These are phyloP conservation scores for Cucurbita pepo DNA, from an alignment of 306 rosid genomes.

Conservation along the genomic window DNA sequence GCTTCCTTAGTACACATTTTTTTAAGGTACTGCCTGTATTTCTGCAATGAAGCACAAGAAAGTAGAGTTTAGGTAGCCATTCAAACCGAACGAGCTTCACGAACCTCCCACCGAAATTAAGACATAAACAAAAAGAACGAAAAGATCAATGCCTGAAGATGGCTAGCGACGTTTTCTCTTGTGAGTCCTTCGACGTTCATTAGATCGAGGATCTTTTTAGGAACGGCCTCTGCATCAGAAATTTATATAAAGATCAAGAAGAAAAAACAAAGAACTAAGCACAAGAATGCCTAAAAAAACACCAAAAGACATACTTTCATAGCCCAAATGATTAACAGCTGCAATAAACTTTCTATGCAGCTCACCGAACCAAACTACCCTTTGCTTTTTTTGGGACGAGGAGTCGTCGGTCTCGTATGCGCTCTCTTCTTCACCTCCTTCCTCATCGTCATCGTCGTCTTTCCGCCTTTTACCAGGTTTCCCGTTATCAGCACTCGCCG, in stretches of 20 bases:
- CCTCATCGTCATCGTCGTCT: slow-evolving; percentile 38
- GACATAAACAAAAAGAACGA: not conserved
- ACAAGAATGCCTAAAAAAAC: not conserved
- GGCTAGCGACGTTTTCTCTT: slow-evolving; percentile 88
- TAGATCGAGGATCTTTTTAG: slow-evolving; percentile 70
- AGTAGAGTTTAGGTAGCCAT: not conserved
- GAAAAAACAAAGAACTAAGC: not conserved
- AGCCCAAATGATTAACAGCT: slow-evolving; percentile 50
- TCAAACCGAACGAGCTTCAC: not conserved
- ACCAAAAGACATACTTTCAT: slow-evolving; percentile 44
- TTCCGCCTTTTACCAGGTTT: slow-evolving; percentile 30
- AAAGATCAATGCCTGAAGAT: slow-evolving; percentile 49
- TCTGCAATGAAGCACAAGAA: slow-evolving; percentile 29
- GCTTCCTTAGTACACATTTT: slow-evolving; percentile 10
- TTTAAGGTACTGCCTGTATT: slow-evolving; percentile 45
- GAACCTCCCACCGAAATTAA: not conserved
- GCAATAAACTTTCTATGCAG: slow-evolving; percentile 57
- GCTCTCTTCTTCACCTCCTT: slow-evolving; percentile 37
- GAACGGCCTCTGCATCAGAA: slow-evolving; percentile 61
- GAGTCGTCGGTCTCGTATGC: slow-evolving; percentile 39
- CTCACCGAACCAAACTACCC: slow-evolving; percentile 57
- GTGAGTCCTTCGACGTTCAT: slow-evolving; percentile 82
- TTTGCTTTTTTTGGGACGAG: slow-evolving; percentile 41
- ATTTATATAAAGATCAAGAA: not conserved
- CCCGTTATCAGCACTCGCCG: slow-evolving; percentile 12